Evolutionary conservation across 306 rosid species (phyloP), one percentile per base, ranked within the genome.

Genomic region (Pterocarpus macrocarpus): DNA sequence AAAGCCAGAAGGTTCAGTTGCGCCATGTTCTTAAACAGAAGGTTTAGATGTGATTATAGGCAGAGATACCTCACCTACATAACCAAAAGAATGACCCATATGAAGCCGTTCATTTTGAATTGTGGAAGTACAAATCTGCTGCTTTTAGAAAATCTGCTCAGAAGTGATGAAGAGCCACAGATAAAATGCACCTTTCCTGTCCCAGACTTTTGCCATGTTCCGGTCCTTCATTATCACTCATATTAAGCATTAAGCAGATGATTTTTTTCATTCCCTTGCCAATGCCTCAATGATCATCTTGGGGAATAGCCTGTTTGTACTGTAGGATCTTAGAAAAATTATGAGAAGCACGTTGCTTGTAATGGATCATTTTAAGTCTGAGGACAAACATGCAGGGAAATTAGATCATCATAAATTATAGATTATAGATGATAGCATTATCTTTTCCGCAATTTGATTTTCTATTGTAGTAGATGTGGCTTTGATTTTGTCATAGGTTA

Each of bases 11-110:
- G 78, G 80, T 92, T 62, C 97, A 94, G 69, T 78, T 94, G 82
- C 95, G 97, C 75, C 97, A 95, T 36, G 97, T 92, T 71, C 97
- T 95, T 57, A 91, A 91, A 73, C 95, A 95, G 83, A 92, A 92
- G 90, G 89, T 86, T 78, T 91, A 89, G 88, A 73, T 71, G 78
- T 76, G 75, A 79, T 41, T 80, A 8, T 55, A 65, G 72, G 69
- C 79, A 66, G 62, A 75, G 77, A 50, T 87, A 83, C 65, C 73
- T 64, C 81, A 43, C 71, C 49, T 10, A 80, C 79, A 43, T 64
- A 45, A 49, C 5, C 80, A 7, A 64, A 53, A 74, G 84, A 73
- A 74, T 59, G 69, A 69, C 33, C 16, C 52, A 13, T 50, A 84
- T 49, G 76, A 67, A 72, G 85, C 76, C 79, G 71, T 63, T 72